Conservation (phyloP, 2,329 filamentous ascomycete species). For the Pyrenophora tritici-repentis region DNA sequence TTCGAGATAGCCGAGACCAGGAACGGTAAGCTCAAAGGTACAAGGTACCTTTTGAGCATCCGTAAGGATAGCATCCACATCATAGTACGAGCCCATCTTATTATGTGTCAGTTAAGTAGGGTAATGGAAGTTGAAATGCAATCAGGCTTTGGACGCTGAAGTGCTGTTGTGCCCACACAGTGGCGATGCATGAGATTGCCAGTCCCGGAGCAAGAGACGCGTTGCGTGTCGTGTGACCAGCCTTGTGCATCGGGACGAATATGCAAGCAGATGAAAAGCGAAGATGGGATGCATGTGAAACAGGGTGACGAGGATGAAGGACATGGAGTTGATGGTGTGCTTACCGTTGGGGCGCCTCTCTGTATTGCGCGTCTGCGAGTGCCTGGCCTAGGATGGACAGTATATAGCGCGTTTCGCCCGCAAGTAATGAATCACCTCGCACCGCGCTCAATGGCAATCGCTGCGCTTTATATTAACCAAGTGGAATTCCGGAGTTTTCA, state of each 20-base stretch:
- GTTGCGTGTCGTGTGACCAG: constrained; percentile 34
- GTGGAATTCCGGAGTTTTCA: neutral
- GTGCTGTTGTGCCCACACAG: neutral
- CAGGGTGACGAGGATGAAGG: constrained; percentile 9
- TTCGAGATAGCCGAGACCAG: constrained; percentile 86
- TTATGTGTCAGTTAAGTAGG: neutral
- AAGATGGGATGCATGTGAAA: constrained; percentile 1
- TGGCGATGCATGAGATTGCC: constrained; percentile 3
- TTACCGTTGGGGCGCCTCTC: constrained; percentile 23
- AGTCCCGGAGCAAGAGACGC: constrained; percentile 16
- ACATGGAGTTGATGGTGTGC: constrained; percentile 13
- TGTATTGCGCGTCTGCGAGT: constrained; percentile 41
- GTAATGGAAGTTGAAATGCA: neutral
- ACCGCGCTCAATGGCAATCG: neutral
- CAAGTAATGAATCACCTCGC: constrained; percentile 13
- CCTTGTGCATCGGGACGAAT: constrained; percentile 19
- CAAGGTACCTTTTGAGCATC: constrained; percentile 95
- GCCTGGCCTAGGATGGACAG: constrained; percentile 29
- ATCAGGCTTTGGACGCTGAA: neutral
- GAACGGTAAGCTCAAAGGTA: constrained; percentile 88
- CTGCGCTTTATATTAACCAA: neutral
- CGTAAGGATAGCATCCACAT: constrained; percentile 81
- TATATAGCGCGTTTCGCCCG: constrained; percentile 26
- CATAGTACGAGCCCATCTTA: constrained; percentile 71
- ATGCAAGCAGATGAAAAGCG: constrained; percentile 23